Base-by-base conservation (phyloP, 1,284 basidiomycete species). In the Tilletia horrida region DNA sequence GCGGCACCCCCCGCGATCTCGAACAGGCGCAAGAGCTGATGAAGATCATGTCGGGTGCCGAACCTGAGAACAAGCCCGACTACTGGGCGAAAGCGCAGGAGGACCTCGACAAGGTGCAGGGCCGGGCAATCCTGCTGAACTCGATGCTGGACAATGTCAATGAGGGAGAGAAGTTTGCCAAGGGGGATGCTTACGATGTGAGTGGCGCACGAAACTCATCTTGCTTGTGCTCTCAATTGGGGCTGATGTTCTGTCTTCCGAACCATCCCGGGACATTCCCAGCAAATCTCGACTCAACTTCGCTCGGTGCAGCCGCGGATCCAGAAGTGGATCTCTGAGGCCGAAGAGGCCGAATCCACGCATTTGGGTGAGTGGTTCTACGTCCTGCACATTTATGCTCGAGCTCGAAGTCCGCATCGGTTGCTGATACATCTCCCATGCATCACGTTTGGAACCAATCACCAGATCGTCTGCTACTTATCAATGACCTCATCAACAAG, bases 291-390 rank as follows among this genome's bases (percentile, higher is more conserved):
- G 0, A 84, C 86, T 0, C 89, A 96, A 62, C 87, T 97, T 50
- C 86, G 85, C 31, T 87, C 87, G 62, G 94, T 95, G 1, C 87
- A 95, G 67, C 96, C 96, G 0, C 93, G 92, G 83, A 88, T 98
- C 63, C 96, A 98, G 82, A 95, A 94, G 76, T 97, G 95, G 95
- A 92, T 98, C 71, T 91, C 90, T n/a, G 92, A 97, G 74, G 93
- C 91, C 0, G 90, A 85, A 35, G 70, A 65, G 25, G 52, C 44
- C 9, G 44, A 95, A 82, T 86, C 91, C 40, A 92, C 75, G 29
- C 90, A 92, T 64, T 88, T 97, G 78, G 90, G 92, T 92, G 75
- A 71, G 86, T 83, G 8, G 3, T 11, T 40, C 35, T 11, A 11
- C 35, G n/a, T 40, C 35, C 35, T 40, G n/a, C n/a, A n/a, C n/a